Percentiles rank a stretch among this genome's conserved stretches.
phyloP scores from a whole-genome alignment of 2,329 filamentous ascomycete species.

The Dendrostoma leiphaemia region DNA sequence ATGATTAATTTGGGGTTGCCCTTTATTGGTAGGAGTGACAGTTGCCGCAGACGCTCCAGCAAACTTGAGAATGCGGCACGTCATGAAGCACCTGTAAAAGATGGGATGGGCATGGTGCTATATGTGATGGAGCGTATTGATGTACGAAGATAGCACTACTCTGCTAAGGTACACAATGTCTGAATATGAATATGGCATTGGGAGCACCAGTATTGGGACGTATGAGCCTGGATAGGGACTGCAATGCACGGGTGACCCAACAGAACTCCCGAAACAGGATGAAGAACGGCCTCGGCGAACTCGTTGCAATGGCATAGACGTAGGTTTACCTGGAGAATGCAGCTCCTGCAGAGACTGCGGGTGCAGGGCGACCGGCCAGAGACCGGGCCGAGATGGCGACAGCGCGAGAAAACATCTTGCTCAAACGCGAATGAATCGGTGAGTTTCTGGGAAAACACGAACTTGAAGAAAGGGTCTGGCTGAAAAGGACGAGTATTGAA shows the following conservation, averaged over 20 bases:
- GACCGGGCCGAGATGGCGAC: neutral
- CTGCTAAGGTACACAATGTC: neutral
- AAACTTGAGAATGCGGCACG: no score
- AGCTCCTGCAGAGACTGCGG: neutral
- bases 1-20: neutral
- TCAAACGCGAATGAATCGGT: neutral
- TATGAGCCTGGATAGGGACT: neutral
- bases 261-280: neutral
- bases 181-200: neutral
- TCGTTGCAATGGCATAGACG: neutral
- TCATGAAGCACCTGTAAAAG: neutral
- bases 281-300: neutral
- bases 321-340: slow-evolving; percentile 5
- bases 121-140: neutral
- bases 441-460: neutral
- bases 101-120: neutral
- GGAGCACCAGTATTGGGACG: neutral
- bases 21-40: neutral
- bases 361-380: neutral
- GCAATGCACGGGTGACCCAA: no score
- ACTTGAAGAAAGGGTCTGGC: neutral
- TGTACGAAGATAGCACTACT: neutral
- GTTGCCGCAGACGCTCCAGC: neutral
- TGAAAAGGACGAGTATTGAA: neutral
- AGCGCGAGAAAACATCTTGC: slow-evolving; percentile 3